phyloP scores from a whole-genome alignment of 805 yeast genomes.

The Cyberlindnera mississippiensis region DNA sequence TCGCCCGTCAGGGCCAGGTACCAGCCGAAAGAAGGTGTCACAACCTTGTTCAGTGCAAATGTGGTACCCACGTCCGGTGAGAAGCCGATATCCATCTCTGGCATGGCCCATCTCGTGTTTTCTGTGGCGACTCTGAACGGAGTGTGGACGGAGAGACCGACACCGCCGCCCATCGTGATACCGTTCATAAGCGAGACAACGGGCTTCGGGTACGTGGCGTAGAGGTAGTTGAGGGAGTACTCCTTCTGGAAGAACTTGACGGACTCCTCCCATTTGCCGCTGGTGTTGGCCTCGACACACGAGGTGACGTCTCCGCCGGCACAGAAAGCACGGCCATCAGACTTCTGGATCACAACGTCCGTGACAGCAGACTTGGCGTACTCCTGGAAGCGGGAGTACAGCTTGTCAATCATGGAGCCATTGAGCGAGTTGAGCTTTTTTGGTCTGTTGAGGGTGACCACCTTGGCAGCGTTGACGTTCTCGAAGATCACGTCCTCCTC shows the following conservation, averaged over 20 bases:
- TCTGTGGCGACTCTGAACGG: slow-evolving; percentile 95
- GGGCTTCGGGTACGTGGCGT: slow-evolving; percentile 85
- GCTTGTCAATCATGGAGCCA: slow-evolving; percentile 66
- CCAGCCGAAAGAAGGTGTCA: slow-evolving; percentile 77
- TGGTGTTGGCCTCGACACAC: slow-evolving; percentile 58
- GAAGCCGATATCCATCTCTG: slow-evolving; percentile 95
- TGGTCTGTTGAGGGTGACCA: slow-evolving; percentile 75
- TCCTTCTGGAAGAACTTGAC: slow-evolving; percentile 71
- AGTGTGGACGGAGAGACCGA: slow-evolving; percentile 84
- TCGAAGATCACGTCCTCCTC: slow-evolving; percentile 59
- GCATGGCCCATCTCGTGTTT: slow-evolving; percentile 91
- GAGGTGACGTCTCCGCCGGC: slow-evolving; percentile 96
- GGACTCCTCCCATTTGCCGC: slow-evolving; percentile 44
- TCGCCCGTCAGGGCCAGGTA: slow-evolving; percentile 87
- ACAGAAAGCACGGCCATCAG: slow-evolving; percentile 64
- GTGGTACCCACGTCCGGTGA: slow-evolving; percentile 95
- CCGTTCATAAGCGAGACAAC: slow-evolving; percentile 85
- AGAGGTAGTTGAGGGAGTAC: slow-evolving; percentile 72
- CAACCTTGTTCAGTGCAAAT: slow-evolving; percentile 75
- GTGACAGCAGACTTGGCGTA: slow-evolving; percentile 66
- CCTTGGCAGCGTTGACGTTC: slow-evolving; percentile 60
- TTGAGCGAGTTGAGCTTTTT: slow-evolving; percentile 81
- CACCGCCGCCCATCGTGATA: slow-evolving; percentile 97
- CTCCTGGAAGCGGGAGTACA: slow-evolving; percentile 71
- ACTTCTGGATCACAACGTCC: slow-evolving; percentile 63